Evolutionary conservation across 371 early-diverging fungal species (phyloP), one percentile per base, ranked within the genome.

Genomic region (Catenaria anguillulae): DNA sequence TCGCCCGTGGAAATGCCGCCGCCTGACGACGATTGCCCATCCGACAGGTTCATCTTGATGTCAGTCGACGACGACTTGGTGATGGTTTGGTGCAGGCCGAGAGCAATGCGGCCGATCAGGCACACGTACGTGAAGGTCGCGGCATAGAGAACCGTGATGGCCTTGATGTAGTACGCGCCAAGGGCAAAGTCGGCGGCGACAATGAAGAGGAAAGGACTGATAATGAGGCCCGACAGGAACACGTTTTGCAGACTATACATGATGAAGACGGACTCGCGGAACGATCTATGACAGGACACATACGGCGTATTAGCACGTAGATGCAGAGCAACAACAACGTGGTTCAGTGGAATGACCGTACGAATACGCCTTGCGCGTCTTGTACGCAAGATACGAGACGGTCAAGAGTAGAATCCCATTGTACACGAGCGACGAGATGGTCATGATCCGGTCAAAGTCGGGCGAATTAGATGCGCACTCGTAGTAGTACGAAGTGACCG

Each of bases 371-470:
- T 50, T 50, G 36, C 58, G 58, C 36, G 43, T 42, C 42, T 33
- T 35, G 34, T 26, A 58, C 0, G 58, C 58, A 4, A 58, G 58
- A 21, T 40, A 58, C 36, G 58, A 8, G 29, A 42, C 42, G 15
- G 37, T 36, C 15, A 29, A 15, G 3, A 58, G 17, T 15, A 58
- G 43, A 2, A 58, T 19, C 1, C 58, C 58, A 8, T 58, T 36
- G 43, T 58, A 58, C 17, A 58, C 58, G 29, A 58, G 58, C 58
- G 43, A 40, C 24, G 24, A 4, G 31, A 40, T 42, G 43, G 19
- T 15, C 17, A 58, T 33, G 17, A 21, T 17, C 36, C n/a, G 36
- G 35, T 58, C 42, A 10, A 58, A 10, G 21, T 8, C 10, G 15
- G 58, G 21, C 8, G 6, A 15, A 36, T 33, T 17, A 13, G 58